Base-by-base conservation (phyloP, 345 rosid genomes). In the Populus deltoides region DNA sequence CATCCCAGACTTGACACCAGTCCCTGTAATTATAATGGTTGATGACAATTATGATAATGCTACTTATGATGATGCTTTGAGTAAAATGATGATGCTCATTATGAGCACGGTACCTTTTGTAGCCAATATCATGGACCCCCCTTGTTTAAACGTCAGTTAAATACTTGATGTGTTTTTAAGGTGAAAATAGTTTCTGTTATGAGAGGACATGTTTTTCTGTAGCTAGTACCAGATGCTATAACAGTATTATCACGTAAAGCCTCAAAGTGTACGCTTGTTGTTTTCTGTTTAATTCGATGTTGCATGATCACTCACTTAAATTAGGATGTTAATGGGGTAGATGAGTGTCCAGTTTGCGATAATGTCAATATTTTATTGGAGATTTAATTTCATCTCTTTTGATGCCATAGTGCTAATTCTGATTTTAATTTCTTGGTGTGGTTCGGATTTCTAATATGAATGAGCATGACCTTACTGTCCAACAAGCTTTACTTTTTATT, bases 401-500 rank as follows among this genome's bases (percentile, higher is more conserved):
- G 4, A 33, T 33, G 43, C 15, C 13, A 68, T 24, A 24, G 17
- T 69, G 49, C 45, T 69, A 36, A 24, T 22, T 55, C 5, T 72
- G 25, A 31, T 49, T 35, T 55, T 55, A 35, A 35, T 72, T 72
- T 55, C 22, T 7, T 22, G 7, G 31, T 2, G 12, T 22, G 18
- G 13, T 35, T 72, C 36, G 38, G 49, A 25, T 63, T 74, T 31
- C 77, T 8, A 24, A 25, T 24, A 27, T n/a, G 25, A 27, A 61
- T 36, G 13, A 62, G 29, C 20, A 53, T 18, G 35, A 33, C 63
- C 7, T 2, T 7, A 24, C 35, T 11, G 25, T 25, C 41, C 43
- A 55, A 16, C 8, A 53, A 27, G 47, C 61, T 10, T 77, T 41
- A 47, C 22, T 13, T 77, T 68, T 77, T 77, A 55, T 77, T 77